Percentiles rank a stretch among this genome's conserved stretches.
Evolutionary conservation across 345 rosid species (phyloP).

Genomic region (Eucalyptus guilfoylei): DNA sequence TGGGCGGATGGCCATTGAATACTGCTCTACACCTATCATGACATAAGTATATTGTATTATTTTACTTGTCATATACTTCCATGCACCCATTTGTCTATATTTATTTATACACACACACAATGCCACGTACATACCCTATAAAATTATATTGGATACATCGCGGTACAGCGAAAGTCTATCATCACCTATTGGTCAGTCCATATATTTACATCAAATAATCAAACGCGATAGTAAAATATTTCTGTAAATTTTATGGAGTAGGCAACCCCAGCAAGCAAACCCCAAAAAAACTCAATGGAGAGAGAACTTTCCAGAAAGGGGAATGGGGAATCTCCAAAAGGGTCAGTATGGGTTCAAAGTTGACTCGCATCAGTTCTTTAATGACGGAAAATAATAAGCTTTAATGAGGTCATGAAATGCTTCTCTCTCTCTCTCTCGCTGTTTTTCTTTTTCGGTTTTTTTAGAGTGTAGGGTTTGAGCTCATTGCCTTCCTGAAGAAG

Average conservation of each 20-base stretch:
- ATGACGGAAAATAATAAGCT: neutral
- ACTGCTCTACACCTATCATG: neutral
- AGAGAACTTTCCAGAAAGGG: slow-evolving; percentile 1
- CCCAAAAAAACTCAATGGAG: neutral
- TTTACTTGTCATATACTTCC: neutral
- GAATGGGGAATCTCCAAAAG: slow-evolving; percentile 11
- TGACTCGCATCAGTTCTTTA: slow-evolving; percentile 10
- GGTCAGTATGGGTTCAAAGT: slow-evolving; percentile 19
- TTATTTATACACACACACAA: neutral
- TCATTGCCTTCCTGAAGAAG: slow-evolving; percentile 15
- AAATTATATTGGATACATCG: neutral
- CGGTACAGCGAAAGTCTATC: neutral
- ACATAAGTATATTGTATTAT: neutral
- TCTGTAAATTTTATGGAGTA: neutral
- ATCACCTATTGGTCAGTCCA: neutral
- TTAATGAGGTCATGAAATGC: neutral
- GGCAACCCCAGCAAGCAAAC: neutral
- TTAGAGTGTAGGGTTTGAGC: neutral
- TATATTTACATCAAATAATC: neutral
- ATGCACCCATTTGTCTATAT: neutral
- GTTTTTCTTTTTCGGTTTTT: neutral
- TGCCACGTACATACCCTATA: neutral
- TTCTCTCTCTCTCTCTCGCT: neutral
- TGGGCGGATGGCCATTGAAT: neutral
- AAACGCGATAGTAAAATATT: neutral